Evolutionary conservation across 352 stramenopile species (phyloP).

Genomic region (Phytophthora boehmeriae): DNA sequence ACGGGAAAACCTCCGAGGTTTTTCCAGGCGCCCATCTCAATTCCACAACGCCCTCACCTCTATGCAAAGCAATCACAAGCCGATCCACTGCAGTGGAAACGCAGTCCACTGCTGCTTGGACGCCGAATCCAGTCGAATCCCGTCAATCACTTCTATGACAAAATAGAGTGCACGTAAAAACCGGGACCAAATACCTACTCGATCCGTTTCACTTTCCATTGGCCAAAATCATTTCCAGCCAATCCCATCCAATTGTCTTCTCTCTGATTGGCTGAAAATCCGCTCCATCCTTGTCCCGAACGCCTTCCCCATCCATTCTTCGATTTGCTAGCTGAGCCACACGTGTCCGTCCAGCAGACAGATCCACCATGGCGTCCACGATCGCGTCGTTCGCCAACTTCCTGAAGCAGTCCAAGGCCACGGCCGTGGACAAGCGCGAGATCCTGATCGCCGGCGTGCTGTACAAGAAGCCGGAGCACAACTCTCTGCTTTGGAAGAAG

Average conservation of each 20-base stretch:
- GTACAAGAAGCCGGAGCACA: slow-evolving; percentile 86
- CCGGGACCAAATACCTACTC: background rate
- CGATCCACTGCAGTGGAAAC: background rate
- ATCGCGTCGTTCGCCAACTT: slow-evolving; percentile 62
- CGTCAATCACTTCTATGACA: background rate
- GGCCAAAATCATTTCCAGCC: background rate
- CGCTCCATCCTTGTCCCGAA: slow-evolving; percentile 8
- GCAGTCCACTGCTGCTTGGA: background rate
- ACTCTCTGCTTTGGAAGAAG: slow-evolving; percentile 88
- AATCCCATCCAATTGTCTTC: background rate
- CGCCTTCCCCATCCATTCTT: slow-evolving; percentile 28
- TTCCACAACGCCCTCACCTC: background rate
- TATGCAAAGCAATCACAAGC: background rate
- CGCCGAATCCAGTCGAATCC: background rate
- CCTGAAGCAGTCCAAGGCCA: slow-evolving; percentile 53
- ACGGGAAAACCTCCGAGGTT: background rate
- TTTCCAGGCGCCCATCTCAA: background rate
- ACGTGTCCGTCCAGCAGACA: slow-evolving; percentile 4
- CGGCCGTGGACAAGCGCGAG: slow-evolving; percentile 46
- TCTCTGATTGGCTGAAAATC: too few relatives aligned
- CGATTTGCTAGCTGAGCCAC: slow-evolving; percentile 30
- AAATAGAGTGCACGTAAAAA: background rate
- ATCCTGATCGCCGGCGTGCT: slow-evolving; percentile 71
- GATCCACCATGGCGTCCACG: slow-evolving; percentile 21
- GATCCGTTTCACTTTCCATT: too few relatives aligned